Base-by-base conservation (phyloP, 2,329 filamentous ascomycete species). In the Fusarium robinianum region DNA sequence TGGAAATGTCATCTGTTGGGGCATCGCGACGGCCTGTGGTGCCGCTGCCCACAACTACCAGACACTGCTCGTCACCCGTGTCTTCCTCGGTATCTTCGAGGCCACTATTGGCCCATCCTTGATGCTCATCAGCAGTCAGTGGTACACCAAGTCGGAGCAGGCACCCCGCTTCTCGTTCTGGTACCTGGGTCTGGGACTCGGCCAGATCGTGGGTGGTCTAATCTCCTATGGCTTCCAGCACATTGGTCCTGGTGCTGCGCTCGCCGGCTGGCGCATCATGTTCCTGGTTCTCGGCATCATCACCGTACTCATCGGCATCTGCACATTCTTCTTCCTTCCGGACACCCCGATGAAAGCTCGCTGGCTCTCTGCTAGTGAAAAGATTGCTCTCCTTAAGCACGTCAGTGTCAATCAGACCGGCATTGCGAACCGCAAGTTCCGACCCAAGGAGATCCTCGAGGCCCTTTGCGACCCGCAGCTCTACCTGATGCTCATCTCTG, bases 211-310 rank as follows among this genome's bases (percentile, higher is more conserved):
- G 15, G 78, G 80, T 3, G 80, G 80, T 2, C 77, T 82, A 5
- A 84, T 90, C 34, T 82, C 80, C 0, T 83, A 74, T 50, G 79
- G 67, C 27, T 82, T 81, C 61, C 79, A 82, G 58, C 74, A 79
- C 8, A 68, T 74, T 65, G 72, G 55, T 1, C 67, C 67, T 4
- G 83, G 80, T 2, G 67, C 84, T 3, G 64, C 72, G 2, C 75
- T 77, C 3, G 70, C 79, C n/a, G 84, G 84, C 4, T 89, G 84
- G 84, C 72, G 81, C 5, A 84, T 79, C 78, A 75, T 88, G 16
- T 88, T 88, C 64, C 80, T 88, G 32, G 77, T 84, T 9, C 82
- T 88, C 56, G 85, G 85, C 7, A 69, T 72, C 5, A 68, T 68
- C 16, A 72, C 69, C 3, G 62, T 69, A 4, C 11, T 58, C 6